Conservation (phyloP, 73 alveolate species). For the Breviolum minutum region DNA sequence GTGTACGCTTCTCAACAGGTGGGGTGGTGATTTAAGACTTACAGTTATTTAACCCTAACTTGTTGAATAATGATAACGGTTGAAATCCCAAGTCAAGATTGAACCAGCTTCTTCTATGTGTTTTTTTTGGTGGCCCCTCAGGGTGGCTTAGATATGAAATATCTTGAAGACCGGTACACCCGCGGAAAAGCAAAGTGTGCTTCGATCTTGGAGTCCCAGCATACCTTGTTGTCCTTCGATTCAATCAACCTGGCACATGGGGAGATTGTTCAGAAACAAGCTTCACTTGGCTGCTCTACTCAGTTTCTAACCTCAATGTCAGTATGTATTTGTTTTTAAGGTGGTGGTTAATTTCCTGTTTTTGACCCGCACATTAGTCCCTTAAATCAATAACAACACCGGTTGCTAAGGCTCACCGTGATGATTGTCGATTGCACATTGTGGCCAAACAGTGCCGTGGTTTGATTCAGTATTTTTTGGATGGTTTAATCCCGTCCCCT, state of each 20-base stretch:
- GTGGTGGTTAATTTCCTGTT: not conserved
- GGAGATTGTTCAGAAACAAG: not conserved
- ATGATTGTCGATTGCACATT: slow-evolving; percentile 21
- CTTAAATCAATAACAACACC: not conserved
- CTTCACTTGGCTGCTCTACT: not conserved
- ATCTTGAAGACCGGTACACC: not conserved
- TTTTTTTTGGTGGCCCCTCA: not conserved
- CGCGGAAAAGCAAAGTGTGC: not conserved
- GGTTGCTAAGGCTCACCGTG: not conserved
- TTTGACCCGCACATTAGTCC: not conserved
- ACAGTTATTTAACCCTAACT: not conserved
- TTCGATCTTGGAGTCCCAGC: not conserved
- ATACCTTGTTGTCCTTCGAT: not conserved
- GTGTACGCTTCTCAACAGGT: not conserved
- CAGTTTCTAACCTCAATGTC: not conserved
- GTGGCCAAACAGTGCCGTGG: slow-evolving; percentile 6
- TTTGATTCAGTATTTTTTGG: not conserved
- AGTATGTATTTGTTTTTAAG: too few species aligned
- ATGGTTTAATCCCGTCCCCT: too few species aligned
- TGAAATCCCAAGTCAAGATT: not conserved
- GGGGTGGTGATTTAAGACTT: not conserved
- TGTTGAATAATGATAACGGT: too few species aligned
- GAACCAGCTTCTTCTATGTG: not conserved
- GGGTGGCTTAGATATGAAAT: slow-evolving; percentile 16
- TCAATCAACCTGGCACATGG: not conserved